Evolutionary conservation across 2,329 filamentous ascomycete genomes (phyloP), one percentile per base, ranked within the genome.

Genomic region (Immersiporthe knoxdaviesiana): DNA sequence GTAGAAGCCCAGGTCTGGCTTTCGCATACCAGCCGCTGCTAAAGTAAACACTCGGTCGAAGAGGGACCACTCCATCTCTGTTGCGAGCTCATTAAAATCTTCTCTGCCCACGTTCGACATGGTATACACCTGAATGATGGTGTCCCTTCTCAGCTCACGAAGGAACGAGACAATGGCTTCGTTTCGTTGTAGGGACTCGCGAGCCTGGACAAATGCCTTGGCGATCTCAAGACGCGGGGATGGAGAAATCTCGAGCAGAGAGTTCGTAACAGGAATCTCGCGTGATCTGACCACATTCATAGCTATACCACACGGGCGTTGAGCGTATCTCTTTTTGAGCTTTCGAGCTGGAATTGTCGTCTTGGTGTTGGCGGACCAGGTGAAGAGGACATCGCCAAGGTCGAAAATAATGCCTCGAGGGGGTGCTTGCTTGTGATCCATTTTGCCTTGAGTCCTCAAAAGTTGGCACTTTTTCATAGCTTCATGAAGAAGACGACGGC

Each of bases 41-140:
- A 78, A 81, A 2, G 77, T 76, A 65, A 78, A 80, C 3, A 79
- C 74, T 30, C 63, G 68, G 68, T 80, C 75, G 52, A 81, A 81
- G 2, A 79, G 66, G 10, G 68, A 63, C 78, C 77, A 80, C 59
- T 77, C 75, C 27, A 77, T 68, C 54, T 73, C 73, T 10, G 37
- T 60, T 47, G 71, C 71, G n/a, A 78, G 72, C 21, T 71, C 71
- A 0, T 69, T 72, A 63, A 72, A 75, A 54, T 79, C 77, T 30
- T 75, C 74, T 65, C 71, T 71, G 5, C 75, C 72, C 47, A 78
- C 69, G 71, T 79, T 79, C 24, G 74, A 78, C 76, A 78, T 79
- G 35, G 75, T 77, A 66, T 75, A 76, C 14, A 79, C 67, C 32
- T 74, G 66, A 14, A 65, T 30, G 4, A 32, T 14, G 47, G 32